These are phyloP conservation scores for Saccharomycopsis capsularis DNA, from an alignment of 805 yeast species.

Conservation along the genomic window DNA sequence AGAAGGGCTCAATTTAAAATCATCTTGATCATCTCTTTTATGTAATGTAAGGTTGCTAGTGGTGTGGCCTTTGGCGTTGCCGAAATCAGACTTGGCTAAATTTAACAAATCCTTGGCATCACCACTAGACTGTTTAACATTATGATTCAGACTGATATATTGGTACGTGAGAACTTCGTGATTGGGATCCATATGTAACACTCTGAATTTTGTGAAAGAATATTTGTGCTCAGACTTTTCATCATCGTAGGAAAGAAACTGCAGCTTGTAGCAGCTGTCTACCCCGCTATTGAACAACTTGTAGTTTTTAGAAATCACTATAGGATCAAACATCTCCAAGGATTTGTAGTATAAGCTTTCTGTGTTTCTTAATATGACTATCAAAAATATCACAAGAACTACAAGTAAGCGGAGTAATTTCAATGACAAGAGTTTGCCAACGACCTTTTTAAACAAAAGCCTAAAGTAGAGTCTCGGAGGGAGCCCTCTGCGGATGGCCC, in stretches of 20 bases:
- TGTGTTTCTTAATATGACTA: conserved; percentile 7
- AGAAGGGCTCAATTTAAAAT: too few species aligned
- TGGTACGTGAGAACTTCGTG: conserved; percentile 6
- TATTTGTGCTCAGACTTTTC: background rate
- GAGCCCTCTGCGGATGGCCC: background rate
- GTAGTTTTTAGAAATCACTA: background rate
- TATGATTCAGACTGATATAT: background rate
- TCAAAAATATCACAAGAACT: background rate
- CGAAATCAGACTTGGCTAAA: background rate
- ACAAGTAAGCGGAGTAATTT: background rate
- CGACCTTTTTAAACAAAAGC: background rate
- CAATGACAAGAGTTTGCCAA: background rate
- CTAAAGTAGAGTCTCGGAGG: background rate
- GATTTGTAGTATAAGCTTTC: conserved; percentile 1
- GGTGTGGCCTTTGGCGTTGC: background rate
- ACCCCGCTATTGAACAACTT: conserved; percentile 16
- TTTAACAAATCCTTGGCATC: background rate
- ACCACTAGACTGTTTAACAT: too few species aligned
- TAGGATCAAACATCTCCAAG: conserved; percentile 12
- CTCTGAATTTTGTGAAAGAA: background rate
- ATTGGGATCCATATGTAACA: conserved; percentile 12
- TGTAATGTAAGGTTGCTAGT: background rate
- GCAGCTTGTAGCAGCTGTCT: conserved; percentile 3
- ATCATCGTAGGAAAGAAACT: background rate
- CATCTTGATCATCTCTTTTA: background rate